These are phyloP conservation scores for Ceriops decandra DNA, from an alignment of 345 rosid species.

Conservation along the genomic window DNA sequence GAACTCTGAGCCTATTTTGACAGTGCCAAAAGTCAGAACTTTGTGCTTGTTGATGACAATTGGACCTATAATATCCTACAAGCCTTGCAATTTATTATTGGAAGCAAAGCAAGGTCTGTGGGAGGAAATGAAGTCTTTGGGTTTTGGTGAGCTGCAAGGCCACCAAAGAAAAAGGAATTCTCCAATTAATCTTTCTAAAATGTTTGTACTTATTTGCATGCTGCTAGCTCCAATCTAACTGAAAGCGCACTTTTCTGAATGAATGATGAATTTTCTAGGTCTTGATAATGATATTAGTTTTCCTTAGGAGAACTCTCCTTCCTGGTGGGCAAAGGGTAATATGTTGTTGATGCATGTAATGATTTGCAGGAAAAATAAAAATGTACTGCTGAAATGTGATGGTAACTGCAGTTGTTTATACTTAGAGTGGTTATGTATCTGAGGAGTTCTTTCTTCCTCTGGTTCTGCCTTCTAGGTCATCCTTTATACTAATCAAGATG, in stretches of 20 bases:
- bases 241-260: too few relatives aligned
- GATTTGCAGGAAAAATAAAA: slow-evolving; percentile 3
- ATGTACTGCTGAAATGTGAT: not conserved
- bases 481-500: not conserved
- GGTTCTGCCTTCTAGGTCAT: not conserved
- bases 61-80: too few relatives aligned
- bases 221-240: not conserved
- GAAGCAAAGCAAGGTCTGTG: not conserved
- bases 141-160: not conserved
- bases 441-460: not conserved
- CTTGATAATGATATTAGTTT: too few relatives aligned
- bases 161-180: not conserved
- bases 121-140: too few relatives aligned
- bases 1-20: not conserved
- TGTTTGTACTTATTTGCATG: not conserved
- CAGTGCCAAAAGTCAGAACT: not conserved
- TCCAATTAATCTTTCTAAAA: not conserved
- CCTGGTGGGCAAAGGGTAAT: too few relatives aligned
- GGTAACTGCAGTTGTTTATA: not conserved
- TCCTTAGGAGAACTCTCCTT: too few relatives aligned
- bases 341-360: not conserved
- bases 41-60: too few relatives aligned
- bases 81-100: not conserved
- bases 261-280: not conserved
- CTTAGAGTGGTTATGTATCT: not conserved